A percentile compares a stretch with the other conserved stretches of the same genome.
These are phyloP conservation scores for Penstemon davidsonii DNA, from an alignment of 257 asterid genomes.

Conservation along the genomic window DNA sequence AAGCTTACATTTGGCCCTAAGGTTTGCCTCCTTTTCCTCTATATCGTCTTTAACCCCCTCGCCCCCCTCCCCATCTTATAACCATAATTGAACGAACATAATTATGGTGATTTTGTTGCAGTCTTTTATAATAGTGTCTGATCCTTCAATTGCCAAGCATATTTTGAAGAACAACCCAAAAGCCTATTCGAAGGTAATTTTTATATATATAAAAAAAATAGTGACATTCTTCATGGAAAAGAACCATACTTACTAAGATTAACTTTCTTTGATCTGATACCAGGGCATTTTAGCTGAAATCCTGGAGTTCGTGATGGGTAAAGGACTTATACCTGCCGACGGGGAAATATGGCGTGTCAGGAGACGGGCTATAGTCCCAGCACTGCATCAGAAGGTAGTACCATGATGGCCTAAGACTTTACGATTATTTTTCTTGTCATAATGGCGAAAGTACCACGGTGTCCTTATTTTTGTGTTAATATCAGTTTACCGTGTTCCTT, in stretches of 20 bases:
- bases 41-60: not conserved
- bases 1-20: slow-evolving; percentile 93
- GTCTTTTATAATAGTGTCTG: slow-evolving; percentile 92
- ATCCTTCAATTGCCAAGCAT: slow-evolving; percentile 85
- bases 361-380: slow-evolving; percentile 94
- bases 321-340: slow-evolving; percentile 99
- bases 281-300: slow-evolving; percentile 98
- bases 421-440: not conserved
- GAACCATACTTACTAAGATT: not conserved
- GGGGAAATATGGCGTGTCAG: slow-evolving; percentile 95
- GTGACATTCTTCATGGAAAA: slow-evolving; percentile 16
- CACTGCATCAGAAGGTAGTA: slow-evolving; percentile 91
- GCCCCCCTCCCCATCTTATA: not conserved
- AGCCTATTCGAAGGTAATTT: slow-evolving; percentile 83
- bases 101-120: slow-evolving; percentile 41
- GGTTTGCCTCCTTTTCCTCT: slow-evolving; percentile 45
- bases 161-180: slow-evolving; percentile 84
- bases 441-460: too few relatives aligned
- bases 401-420: slow-evolving; percentile 3
- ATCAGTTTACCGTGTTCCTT: slow-evolving; percentile 11
- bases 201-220: not conserved
- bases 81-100: slow-evolving; percentile 22
- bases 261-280: slow-evolving; percentile 16
- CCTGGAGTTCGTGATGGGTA: slow-evolving; percentile 96
- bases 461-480: not conserved